phyloP scores from a whole-genome alignment of 202 grass and related monocot genomes.

The Brachypodium distachyon region DNA sequence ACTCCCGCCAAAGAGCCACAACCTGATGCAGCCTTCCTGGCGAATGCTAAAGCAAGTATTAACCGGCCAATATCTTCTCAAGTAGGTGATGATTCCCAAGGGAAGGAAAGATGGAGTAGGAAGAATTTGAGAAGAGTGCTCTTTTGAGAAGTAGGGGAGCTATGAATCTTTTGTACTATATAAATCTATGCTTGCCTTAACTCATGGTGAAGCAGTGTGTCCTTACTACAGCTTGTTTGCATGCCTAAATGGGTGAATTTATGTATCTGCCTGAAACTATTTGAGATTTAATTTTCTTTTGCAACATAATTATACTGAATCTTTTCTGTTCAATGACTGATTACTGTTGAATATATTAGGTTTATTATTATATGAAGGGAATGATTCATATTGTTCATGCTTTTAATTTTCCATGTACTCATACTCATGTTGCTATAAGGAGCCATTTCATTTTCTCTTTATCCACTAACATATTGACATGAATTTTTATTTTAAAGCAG shows the following conservation, averaged over 20 bases:
- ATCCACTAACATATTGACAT: not conserved
- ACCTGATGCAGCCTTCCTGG: conserved; percentile 75
- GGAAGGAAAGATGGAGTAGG: conserved; percentile 68
- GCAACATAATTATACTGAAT: no score
- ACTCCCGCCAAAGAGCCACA: conserved; percentile 34
- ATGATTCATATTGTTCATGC: not conserved
- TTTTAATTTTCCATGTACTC: not conserved
- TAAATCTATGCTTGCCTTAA: not conserved
- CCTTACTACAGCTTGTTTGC: not conserved
- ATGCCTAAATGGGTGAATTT: conserved; percentile 4
- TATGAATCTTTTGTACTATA: not conserved
- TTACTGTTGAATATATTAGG: not conserved
- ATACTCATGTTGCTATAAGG: not conserved
- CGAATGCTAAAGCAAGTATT: conserved; percentile 69
- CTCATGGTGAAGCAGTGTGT: not conserved
- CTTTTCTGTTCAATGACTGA: not conserved
- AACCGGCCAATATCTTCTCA: conserved; percentile 37
- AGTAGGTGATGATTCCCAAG: conserved; percentile 27
- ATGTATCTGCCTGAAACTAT: not conserved
- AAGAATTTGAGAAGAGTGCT: no score
- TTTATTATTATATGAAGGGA: not conserved
- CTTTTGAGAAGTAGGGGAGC: not conserved
- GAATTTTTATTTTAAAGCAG: not conserved
- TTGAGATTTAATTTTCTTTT: not conserved
- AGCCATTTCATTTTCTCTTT: not conserved